Evolutionary conservation across 139 green algal species (phyloP), one percentile per base, ranked within the genome.

Genomic region (Edaphochlamys debaryana): DNA sequence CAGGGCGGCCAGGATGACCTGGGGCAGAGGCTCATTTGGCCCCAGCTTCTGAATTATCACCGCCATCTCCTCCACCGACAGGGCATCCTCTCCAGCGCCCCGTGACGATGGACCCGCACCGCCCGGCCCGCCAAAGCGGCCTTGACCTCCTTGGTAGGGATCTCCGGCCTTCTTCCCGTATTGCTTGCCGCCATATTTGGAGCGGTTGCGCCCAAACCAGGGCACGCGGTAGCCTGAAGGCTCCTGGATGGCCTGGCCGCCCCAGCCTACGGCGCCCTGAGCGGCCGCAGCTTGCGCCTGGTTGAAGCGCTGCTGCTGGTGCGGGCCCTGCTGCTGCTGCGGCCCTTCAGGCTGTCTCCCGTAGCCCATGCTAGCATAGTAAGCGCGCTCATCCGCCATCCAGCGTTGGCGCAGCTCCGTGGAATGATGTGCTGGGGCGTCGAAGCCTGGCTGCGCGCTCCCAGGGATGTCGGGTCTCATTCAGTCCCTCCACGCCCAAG

Each of bases 201-300:
- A 79, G 34, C 82, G 82, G 67, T 73, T 92, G 42, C 89, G 81
- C 7, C 93, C 93, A 83, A 95, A 95, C 91, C 91, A 95, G 25
- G 92, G 89, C 22, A 94, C 88, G 25, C 89, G 85, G 74, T 92
- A 91, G 30, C 88, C 82, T 34, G 71, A 71, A 67, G 45, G 72
- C 27, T 87, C 87, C 68, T 96, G 91, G 9, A 96, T 94, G 4
- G 86, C 80, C 79, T 96, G 93, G 30, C 92, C 92, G 42, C 92
- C 92, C 92, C 92, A 95, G 32, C 92, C 92, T n/a, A 95, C 79
- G 11, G 75, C 41, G 15, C n/a, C 52, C 34, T n/a, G n/a, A n/a
- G n/a, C n/a, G n/a, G n/a, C n/a, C n/a, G n/a, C 13, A 13, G 45
- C 45, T 13, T 13, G 9, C 11, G 45, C n/a, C n/a, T n/a, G n/a